Evolutionary conservation across 352 stramenopile species (phyloP).

Genomic region (Phytopythium ostracodes): DNA sequence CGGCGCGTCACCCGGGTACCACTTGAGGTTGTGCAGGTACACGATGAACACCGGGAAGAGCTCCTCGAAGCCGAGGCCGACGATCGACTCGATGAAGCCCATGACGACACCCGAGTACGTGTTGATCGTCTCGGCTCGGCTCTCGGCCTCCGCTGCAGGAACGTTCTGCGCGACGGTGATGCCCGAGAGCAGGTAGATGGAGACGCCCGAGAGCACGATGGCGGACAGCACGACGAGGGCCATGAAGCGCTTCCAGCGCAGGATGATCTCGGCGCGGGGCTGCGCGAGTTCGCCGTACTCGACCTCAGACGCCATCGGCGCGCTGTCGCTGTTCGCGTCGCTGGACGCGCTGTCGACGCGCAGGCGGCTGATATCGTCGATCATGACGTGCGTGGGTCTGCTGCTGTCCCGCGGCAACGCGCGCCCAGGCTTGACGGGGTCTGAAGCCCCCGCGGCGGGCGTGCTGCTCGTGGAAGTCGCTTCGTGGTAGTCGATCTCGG

Average conservation of each 20-base stretch:
- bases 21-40: conserved; percentile 59
- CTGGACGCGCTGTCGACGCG: conserved; percentile 21
- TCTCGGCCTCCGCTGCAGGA: conserved; percentile 19
- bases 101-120: conserved; percentile 60
- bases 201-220: conserved; percentile 33
- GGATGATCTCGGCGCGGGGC: conserved; percentile 50
- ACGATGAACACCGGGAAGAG: conserved; percentile 60
- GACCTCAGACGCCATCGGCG: conserved; percentile 9
- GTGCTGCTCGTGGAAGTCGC: neutral
- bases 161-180: conserved; percentile 29
- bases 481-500: conserved; percentile 10
- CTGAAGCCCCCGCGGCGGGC: neutral
- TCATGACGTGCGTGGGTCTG: conserved; percentile 15
- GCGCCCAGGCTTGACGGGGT: neutral
- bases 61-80: conserved; percentile 41
- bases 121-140: conserved; percentile 32
- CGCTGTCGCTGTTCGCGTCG: conserved; percentile 4
- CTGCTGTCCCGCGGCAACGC: conserved; percentile 3
- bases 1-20: conserved; percentile 44
- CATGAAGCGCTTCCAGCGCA: conserved; percentile 55
- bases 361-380: conserved; percentile 22
- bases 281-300: conserved; percentile 30
- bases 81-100: conserved; percentile 49
- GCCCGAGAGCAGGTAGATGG: conserved; percentile 30
- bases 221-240: conserved; percentile 41